A percentile compares a stretch with the other conserved stretches of the same genome.
Conservation (phyloP, 2,329 filamentous ascomycete genomes). For the Aspergillus tamarii region DNA sequence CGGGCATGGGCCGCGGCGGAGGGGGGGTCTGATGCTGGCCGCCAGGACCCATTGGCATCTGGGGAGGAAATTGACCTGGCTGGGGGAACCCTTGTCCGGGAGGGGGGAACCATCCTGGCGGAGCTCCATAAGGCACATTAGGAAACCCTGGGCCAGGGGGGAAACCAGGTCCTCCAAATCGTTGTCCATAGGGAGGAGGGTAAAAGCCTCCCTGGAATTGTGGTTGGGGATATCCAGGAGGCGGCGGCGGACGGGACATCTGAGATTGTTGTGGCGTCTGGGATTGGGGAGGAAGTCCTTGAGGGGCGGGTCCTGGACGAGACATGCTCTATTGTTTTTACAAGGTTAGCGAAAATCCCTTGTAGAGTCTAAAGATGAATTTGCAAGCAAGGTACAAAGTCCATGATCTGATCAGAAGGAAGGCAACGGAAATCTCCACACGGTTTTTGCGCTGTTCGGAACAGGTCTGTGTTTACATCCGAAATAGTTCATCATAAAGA, state of each 20-base stretch:
- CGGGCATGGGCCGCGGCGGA: conserved; percentile 39
- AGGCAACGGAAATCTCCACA: conserved; percentile 99
- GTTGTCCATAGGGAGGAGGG: conserved; percentile 49
- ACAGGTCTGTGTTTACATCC: conserved; percentile 89
- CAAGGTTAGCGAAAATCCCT: conserved; percentile 25
- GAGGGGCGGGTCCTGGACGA: conserved; percentile 43
- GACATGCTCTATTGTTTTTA: conserved; percentile 46
- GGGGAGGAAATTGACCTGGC: conserved; percentile 67
- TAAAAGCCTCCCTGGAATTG: conserved; percentile 48
- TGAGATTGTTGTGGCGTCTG: conserved; percentile 53
- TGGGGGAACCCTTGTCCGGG: conserved; percentile 75
- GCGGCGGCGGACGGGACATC: conserved; percentile 36
- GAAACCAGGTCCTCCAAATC: conserved; percentile 53
- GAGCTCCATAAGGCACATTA: conserved; percentile 77
- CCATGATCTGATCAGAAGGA: conserved; percentile 80
- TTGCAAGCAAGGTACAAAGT: conserved; percentile 15
- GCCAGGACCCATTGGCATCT: conserved; percentile 60
- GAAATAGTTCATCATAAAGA: conserved; percentile 79
- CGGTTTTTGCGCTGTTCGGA: conserved; percentile 82
- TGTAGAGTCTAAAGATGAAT: conserved; percentile 7
- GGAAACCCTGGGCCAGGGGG: conserved; percentile 68
- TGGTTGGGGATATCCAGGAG: conserved; percentile 45
- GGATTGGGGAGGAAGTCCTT: conserved; percentile 39
- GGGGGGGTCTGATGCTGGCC: conserved; percentile 45
- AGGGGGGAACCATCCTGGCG: conserved; percentile 75